Conservation (phyloP, 208 protist genomes). For the Wallacemonas rigidus region DNA sequence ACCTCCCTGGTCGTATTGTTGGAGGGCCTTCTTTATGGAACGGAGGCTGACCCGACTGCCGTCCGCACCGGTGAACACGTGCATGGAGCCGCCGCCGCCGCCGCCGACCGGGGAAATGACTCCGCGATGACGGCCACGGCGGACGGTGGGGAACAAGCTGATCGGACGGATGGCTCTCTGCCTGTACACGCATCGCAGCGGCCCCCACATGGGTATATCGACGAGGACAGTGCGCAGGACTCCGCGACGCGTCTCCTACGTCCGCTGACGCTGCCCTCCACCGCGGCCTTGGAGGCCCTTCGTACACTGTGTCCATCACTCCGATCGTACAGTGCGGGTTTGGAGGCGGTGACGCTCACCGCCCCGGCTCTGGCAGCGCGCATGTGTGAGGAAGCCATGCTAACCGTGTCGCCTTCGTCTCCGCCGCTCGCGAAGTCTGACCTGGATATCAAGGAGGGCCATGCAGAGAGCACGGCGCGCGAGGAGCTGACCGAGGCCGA, state of each 20-base stretch:
- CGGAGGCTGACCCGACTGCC: conserved; percentile 15
- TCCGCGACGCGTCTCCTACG: conserved; percentile 12
- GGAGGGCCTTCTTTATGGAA: conserved; percentile 36
- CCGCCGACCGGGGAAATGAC: no score
- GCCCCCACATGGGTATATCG: no score
- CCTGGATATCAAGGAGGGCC: background rate
- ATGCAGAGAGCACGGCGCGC: background rate
- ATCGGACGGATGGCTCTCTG: background rate
- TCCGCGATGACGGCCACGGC: background rate
- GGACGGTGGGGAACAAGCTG: background rate
- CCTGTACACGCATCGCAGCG: no score
- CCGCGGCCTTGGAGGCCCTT: conserved; percentile 34
- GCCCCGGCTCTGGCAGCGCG: conserved; percentile 17
- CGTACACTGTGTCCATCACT: conserved; percentile 35
- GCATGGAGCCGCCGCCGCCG: no score
- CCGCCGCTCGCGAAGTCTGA: background rate
- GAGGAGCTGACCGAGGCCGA: background rate
- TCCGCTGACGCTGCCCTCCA: conserved; percentile 27
- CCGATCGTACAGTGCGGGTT: conserved; percentile 30
- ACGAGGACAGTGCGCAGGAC: background rate
- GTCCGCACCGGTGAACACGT: background rate
- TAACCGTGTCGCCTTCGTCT: background rate
- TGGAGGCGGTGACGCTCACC: conserved; percentile 17
- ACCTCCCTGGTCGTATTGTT: conserved; percentile 20
- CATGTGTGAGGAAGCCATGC: background rate